Conservation (phyloP, 2,329 filamentous ascomycete genomes). For the Epichloe glyceriae region DNA sequence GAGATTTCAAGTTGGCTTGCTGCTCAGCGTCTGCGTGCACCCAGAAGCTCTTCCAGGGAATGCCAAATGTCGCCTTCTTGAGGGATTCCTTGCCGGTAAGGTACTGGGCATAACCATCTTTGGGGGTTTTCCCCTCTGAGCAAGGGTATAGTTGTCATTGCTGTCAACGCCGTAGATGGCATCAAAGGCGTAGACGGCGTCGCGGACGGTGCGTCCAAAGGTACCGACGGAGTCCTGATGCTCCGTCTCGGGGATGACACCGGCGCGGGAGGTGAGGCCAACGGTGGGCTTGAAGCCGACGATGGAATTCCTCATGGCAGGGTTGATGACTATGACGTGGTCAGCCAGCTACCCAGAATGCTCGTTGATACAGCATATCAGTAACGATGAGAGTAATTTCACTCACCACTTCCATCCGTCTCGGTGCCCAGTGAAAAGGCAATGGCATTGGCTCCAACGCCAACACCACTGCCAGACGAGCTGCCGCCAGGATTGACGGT, state of each 20-base stretch:
- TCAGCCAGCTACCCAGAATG: not conserved
- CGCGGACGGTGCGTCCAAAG: conserved; percentile 55
- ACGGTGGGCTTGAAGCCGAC: conserved; percentile 69
- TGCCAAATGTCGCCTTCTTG: conserved; percentile 50
- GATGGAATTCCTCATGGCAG: conserved; percentile 53
- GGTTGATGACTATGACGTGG: conserved; percentile 45
- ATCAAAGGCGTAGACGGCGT: conserved; percentile 53
- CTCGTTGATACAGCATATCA: not conserved
- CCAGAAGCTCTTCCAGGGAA: conserved; percentile 66
- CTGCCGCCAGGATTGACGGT: conserved; percentile 56
- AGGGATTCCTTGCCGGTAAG: conserved; percentile 41
- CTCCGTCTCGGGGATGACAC: conserved; percentile 51
- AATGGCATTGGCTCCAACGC: conserved; percentile 49
- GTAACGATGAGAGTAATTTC: not conserved
- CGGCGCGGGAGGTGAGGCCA: conserved; percentile 52
- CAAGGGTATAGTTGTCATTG: conserved; percentile 52
- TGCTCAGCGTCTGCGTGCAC: conserved; percentile 43
- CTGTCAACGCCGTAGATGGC: conserved; percentile 53
- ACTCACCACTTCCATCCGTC: conserved; percentile 51
- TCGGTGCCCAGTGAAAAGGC: conserved; percentile 60
- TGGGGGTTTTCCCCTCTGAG: conserved; percentile 41
- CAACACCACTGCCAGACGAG: conserved; percentile 52
- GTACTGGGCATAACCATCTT: conserved; percentile 42
- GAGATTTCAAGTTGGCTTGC: conserved; percentile 33
- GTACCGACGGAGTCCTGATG: conserved; percentile 58